Evolutionary conservation across 352 stramenopile species (phyloP).

Genomic region (Globisporangium cederbergense): DNA sequence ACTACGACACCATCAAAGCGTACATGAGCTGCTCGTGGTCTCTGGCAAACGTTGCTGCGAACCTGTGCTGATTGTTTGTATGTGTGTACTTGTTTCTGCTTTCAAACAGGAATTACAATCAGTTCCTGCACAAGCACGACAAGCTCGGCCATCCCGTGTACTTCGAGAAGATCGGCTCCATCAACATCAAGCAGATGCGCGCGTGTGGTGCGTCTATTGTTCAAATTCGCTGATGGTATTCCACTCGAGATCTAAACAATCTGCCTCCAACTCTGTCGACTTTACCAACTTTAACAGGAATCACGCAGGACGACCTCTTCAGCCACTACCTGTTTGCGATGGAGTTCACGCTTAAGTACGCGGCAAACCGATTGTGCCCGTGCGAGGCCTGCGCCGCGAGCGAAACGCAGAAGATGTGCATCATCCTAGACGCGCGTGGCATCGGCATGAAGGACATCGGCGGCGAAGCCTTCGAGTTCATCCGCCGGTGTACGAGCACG

Average conservation of each 20-base stretch:
- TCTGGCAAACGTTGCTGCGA: background rate
- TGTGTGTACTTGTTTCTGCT: background rate
- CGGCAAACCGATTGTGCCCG: constrained; percentile 46
- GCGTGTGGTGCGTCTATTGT: constrained; percentile 29
- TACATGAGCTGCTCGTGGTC: constrained; percentile 24
- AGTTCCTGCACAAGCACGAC: constrained; percentile 79
- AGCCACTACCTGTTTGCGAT: constrained; percentile 83
- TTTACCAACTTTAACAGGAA: constrained; percentile 17
- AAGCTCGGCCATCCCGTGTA: constrained; percentile 78
- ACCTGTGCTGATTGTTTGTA: constrained; percentile 4
- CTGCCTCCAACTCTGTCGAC: background rate
- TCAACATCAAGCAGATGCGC: constrained; percentile 80
- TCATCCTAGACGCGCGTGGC: constrained; percentile 68
- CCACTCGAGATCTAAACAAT: no score
- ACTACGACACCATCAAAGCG: constrained; percentile 71
- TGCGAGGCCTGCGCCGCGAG: constrained; percentile 58
- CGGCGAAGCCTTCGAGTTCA: constrained; percentile 79
- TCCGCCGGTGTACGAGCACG: constrained; percentile 72
- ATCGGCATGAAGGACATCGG: constrained; percentile 78
- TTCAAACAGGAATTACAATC: constrained; percentile 64
- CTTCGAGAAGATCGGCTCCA: constrained; percentile 76
- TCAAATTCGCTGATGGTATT: no score
- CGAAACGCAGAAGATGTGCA: constrained; percentile 70
- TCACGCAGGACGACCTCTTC: constrained; percentile 69
- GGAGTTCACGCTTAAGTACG: constrained; percentile 83